These are phyloP conservation scores for Casuarina equisetifolia DNA, from an alignment of 306 rosid genomes.

Conservation along the genomic window DNA sequence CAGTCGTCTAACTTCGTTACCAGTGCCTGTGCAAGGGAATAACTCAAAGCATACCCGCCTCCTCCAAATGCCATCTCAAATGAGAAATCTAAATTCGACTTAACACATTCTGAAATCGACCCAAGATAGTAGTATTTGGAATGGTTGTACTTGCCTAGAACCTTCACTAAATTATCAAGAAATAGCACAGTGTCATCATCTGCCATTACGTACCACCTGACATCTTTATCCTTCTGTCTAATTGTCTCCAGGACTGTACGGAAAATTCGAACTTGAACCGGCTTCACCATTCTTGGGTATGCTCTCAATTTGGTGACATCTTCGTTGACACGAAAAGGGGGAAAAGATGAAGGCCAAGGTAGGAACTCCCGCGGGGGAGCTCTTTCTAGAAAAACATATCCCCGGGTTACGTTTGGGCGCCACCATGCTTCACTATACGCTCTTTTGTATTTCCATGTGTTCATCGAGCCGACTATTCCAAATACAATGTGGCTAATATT, in stretches of 20 bases:
- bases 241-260: constrained; percentile 32
- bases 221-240: constrained; percentile 28
- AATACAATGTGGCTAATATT: constrained; percentile 37
- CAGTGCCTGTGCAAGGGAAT: constrained; percentile 31
- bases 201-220: constrained; percentile 52
- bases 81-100: constrained; percentile 31
- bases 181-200: constrained; percentile 47
- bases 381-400: constrained; percentile 44
- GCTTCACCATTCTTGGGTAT: background rate
- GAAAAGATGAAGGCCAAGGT: constrained; percentile 44
- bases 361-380: constrained; percentile 34
- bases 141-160: constrained; percentile 40
- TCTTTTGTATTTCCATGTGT: constrained; percentile 42
- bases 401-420: constrained; percentile 39
- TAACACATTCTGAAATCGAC: constrained; percentile 4
- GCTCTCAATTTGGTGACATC: constrained; percentile 6
- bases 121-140: constrained; percentile 40
- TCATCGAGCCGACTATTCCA: constrained; percentile 39
- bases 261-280: constrained; percentile 33
- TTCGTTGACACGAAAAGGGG: constrained; percentile 44
- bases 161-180: constrained; percentile 42
- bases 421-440: constrained; percentile 47
- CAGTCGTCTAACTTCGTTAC: constrained; percentile 35
- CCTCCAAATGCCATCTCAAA: constrained; percentile 57
- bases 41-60: constrained; percentile 51